Evolutionary conservation across 768 basidiomycete species (phyloP), one percentile per base, ranked within the genome.

Genomic region (Filobasidium floriforme): DNA sequence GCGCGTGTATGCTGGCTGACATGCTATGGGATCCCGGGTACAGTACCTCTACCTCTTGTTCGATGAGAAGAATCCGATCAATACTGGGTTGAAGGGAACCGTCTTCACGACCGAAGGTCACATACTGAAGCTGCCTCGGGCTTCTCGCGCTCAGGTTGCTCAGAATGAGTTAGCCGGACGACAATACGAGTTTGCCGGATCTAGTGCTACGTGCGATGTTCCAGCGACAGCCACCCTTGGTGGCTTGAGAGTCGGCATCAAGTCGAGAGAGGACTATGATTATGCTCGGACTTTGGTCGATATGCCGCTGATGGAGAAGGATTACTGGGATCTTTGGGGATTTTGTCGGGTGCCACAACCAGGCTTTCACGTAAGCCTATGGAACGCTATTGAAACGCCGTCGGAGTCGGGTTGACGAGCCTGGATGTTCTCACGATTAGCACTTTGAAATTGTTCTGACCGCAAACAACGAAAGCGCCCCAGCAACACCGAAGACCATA

Each of bases 31-130:
- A n/a, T 57, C 4, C 15, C n/a, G 15, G 14, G 52, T 73, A 43
- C 69, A 97, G 89, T 99, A 98, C 81, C 84, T 98, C 19, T 98
- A 86, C 78, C 83, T 97, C 46, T 81, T 96, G 43, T 97, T 98
- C 72, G 91, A 92, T 70, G 90, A 92, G 79, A 85, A 85, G 7
- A 90, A 90, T 69, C 82, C 82, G 0, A 73, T 92, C 28, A 85
- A 91, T 72, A 79, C 75, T 1, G 87, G 89, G 71, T 87, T 89
- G 74, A 88, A 89, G 0, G 89, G 92, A 76, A 89, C 87, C 68
- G 89, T 98, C 11, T 89, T 96, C 75, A 90, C 92, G 7, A 99
- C 96, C 0, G 96, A 98, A 77, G 96, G 94, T 0, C 96, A 99
- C 75, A 83, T 91, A 28, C 81, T 99, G 52, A 82, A 82, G 12